Evolutionary conservation across 139 green algal species (phyloP), one percentile per base, ranked within the genome.

Genomic region (Auxenochlorella pyrenoidosa): DNA sequence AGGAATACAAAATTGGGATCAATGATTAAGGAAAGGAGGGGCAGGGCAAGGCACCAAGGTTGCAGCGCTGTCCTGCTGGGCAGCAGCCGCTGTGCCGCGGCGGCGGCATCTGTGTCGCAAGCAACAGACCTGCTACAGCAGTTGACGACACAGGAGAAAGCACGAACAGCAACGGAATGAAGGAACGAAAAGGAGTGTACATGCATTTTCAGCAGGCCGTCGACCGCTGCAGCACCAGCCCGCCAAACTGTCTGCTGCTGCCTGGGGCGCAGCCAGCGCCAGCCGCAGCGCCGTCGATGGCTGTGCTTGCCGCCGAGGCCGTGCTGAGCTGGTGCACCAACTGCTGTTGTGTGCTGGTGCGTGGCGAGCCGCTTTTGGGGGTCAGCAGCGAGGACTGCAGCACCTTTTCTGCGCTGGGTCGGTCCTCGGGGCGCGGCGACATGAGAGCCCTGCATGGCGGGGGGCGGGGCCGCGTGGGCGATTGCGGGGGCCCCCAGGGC

Each of bases 401-500:
- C 51, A 93, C 82, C 66, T 90, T 80, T 22, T 91, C 91, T 15
- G 94, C 93, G 0, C 59, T 87, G 34, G 95, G 95, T 2, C 95
- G 90, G 76, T 95, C 85, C 28, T 79, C 73, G 3, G 94, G 94
- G 51, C 94, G 91, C 10, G 88, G 73, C 13, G 75, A 66, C 91
- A 97, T 91, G 65, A 97, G 90, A 18, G 66, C 68, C 66, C 82
- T 90, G 82, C 79, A 40, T 0, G 3, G 26, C 2, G 24, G 34
- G 26, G 34, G n/a, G 47, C 30, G 32, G 30, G 8, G n/a, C n/a
- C 5, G 24, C 34, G 47, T 54, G 47, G 47, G 47, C 47, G n/a
- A n/a, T n/a, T n/a, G n/a, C n/a, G n/a, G n/a, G n/a, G n/a, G n/a
- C 47, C 47, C 10, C 47, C 47, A 54, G 8, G 47, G 10, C 47